Evolutionary conservation across 768 basidiomycete genomes (phyloP).

Genomic region (Auricularia auricula-judae): DNA sequence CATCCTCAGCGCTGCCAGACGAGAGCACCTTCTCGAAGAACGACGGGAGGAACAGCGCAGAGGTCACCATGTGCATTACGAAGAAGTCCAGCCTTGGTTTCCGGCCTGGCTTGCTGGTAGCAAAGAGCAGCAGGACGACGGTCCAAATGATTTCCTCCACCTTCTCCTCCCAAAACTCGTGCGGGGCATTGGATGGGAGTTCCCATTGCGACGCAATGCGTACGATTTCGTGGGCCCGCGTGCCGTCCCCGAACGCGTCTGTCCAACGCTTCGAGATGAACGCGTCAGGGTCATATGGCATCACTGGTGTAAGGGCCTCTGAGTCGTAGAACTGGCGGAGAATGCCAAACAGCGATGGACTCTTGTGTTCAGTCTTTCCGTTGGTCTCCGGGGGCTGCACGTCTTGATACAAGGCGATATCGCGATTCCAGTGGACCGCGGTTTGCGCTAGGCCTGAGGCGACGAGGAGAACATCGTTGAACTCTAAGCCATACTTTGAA

Average conservation of each 20-base stretch:
- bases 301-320: conserved; percentile 33
- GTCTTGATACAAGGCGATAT: not conserved
- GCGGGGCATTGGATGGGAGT: conserved; percentile 19
- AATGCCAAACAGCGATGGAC: conserved; percentile 36
- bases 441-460: conserved; percentile 32
- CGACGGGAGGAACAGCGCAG: conserved; percentile 38
- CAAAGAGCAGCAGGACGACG: conserved; percentile 36
- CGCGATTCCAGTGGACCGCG: conserved; percentile 25
- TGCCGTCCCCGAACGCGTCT: conserved; percentile 24
- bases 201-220: conserved; percentile 31
- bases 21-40: conserved; percentile 23
- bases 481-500: conserved; percentile 40
- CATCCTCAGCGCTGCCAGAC: conserved; percentile 1
- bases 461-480: conserved; percentile 39
- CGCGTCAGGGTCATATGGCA: conserved; percentile 40
- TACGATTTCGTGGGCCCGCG: conserved; percentile 32
- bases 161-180: conserved; percentile 22
- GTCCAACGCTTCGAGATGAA: conserved; percentile 26
- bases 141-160: conserved; percentile 42
- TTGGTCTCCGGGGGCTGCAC: not conserved
- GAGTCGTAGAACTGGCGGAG: conserved; percentile 42
- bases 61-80: conserved; percentile 48
- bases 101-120: conserved; percentile 33
- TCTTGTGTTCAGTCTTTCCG: conserved; percentile 10
- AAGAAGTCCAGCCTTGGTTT: conserved; percentile 45